phyloP scores from a whole-genome alignment of 2,329 filamentous ascomycete genomes.

The Pyricularia pennisetigena region DNA sequence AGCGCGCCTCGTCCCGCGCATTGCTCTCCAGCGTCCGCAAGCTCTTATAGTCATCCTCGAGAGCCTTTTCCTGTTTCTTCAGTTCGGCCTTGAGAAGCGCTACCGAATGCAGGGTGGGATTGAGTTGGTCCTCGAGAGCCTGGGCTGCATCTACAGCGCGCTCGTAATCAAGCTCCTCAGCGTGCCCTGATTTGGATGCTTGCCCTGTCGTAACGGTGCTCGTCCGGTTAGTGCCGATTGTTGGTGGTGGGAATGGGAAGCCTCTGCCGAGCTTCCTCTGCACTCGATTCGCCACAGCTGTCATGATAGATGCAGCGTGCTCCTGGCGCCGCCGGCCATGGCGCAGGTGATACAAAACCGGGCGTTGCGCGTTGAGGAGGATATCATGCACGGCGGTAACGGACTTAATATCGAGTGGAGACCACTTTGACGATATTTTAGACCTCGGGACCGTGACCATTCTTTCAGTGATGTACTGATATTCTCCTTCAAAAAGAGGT shows the following conservation, averaged over 20 bases:
- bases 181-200: constrained; percentile 26
- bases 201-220: background rate
- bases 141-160: constrained; percentile 50
- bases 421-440: constrained; percentile 61
- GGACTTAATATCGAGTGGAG: constrained; percentile 42
- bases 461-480: constrained; percentile 13
- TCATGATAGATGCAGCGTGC: constrained; percentile 46
- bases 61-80: constrained; percentile 40
- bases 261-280: constrained; percentile 46
- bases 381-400: constrained; percentile 45
- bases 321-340: constrained; percentile 35
- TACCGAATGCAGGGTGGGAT: constrained; percentile 52
- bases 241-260: constrained; percentile 54
- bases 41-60: constrained; percentile 44
- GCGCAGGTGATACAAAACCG: constrained; percentile 49
- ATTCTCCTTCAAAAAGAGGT: constrained; percentile 1
- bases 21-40: constrained; percentile 40
- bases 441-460: constrained; percentile 47
- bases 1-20: constrained; percentile 41
- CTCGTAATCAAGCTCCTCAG: constrained; percentile 56
- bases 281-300: constrained; percentile 44
- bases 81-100: constrained; percentile 50
- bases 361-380: constrained; percentile 48
- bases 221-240: background rate
- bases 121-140: constrained; percentile 47